A percentile compares a stretch with the other conserved stretches of the same genome.
phyloP scores from a whole-genome alignment of 305 asterid genomes.

The Salvia sclarea region DNA sequence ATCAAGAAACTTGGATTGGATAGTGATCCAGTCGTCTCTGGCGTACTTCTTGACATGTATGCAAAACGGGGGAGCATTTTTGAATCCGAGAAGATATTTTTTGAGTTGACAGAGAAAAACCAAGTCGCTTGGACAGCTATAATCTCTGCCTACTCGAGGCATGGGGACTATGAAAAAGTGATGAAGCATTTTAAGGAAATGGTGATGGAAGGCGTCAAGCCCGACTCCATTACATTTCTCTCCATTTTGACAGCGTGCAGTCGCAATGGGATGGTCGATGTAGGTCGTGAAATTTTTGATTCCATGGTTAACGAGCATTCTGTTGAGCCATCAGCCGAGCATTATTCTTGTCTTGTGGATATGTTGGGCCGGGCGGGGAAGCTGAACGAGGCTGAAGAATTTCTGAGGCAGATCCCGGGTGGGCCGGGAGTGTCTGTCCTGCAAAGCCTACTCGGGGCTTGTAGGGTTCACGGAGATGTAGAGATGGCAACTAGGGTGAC shows the following conservation, averaged over 20 bases:
- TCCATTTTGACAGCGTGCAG: constrained; percentile 79
- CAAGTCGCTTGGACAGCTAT: constrained; percentile 84
- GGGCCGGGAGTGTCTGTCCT: constrained; percentile 75
- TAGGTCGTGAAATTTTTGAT: constrained; percentile 56
- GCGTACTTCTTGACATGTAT: constrained; percentile 86
- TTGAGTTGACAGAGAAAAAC: constrained; percentile 48
- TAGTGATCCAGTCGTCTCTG: constrained; percentile 54
- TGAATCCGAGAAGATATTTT: constrained; percentile 63
- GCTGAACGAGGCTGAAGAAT: constrained; percentile 72
- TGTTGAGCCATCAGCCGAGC: constrained; percentile 64
- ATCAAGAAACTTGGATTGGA: constrained; percentile 59
- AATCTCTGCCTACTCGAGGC: constrained; percentile 79
- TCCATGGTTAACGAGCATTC: constrained; percentile 56
- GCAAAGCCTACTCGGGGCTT: constrained; percentile 78
- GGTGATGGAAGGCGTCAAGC: constrained; percentile 57
- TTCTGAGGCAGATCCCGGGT: constrained; percentile 62
- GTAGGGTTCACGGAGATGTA: constrained; percentile 65
- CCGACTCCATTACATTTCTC: constrained; percentile 79
- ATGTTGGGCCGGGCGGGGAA: constrained; percentile 84
- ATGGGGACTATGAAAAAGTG: constrained; percentile 73
- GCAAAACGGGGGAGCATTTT: constrained; percentile 82
- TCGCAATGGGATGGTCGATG: constrained; percentile 67
- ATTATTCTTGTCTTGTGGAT: constrained; percentile 77
- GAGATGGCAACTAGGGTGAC: constrained; percentile 66
- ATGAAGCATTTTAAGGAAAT: constrained; percentile 62